Evolutionary conservation across 768 basidiomycete species (phyloP), one percentile per base, ranked within the genome.

Genomic region (Russula sp.): DNA sequence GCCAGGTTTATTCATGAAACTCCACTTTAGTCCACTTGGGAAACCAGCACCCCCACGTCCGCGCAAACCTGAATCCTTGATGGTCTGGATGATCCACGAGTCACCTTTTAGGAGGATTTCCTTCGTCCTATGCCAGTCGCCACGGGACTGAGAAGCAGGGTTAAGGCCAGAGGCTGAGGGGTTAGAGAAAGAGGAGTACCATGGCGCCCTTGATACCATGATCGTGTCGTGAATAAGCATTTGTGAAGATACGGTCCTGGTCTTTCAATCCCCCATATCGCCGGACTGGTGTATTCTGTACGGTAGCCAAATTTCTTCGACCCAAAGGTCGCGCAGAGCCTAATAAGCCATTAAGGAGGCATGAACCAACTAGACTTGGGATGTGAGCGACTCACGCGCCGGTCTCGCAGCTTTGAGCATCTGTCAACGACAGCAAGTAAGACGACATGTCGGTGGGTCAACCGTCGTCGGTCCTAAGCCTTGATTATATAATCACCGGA

Each of bases 1-100:
- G 32, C 87, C 86, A n/a, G 94, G 95, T 76, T 98, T 99, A 81
- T 99, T 98, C 96, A 98, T 96, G 73, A 93, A 94, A 70, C 87
- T 59, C 58, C 58, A 98, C 73, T 98, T 98, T 68, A 98, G 79
- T 25, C 96, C 96, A 66, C 87, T 90, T 0, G 96, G 96, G 72
- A 99, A 99, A 34, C 96, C 96, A 45, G 96, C 96, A 56, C 96
- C 96, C 55, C 96, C 96, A 58, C 96, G 87, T 13, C 96, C 96
- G 70, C 96, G 85, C 39, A 98, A 81, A 49, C 96, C 96, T 22
- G 93, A 97, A 70, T 92, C 93, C 74, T 99, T 98, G 70, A 98
- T 90, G 47, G 85, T 86, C 71, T 97, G 87, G 62, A 98, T 98
- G 69, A 98, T 94, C 93, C 94, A 99, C 7, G 85, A 82, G 76